phyloP scores from a whole-genome alignment of 2,329 filamentous ascomycete genomes.

The Xylaria sp. region DNA sequence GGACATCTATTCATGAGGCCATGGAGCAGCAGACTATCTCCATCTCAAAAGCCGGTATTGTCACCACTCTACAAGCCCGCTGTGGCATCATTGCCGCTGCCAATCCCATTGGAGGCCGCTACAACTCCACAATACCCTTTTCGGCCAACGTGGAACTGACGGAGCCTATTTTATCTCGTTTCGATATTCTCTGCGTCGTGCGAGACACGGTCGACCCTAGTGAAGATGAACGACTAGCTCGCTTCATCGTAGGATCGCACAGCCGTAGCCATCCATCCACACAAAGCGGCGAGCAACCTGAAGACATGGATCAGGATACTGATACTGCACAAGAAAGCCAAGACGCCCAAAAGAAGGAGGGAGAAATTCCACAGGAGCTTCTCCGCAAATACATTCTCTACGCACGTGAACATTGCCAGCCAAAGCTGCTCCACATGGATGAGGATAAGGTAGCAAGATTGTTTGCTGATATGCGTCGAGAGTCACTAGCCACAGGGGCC shows the following conservation, averaged over 20 bases:
- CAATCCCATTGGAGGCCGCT: slow-evolving; percentile 94
- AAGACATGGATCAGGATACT: slow-evolving; percentile 71
- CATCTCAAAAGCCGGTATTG: slow-evolving; percentile 98
- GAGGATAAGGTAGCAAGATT: slow-evolving; percentile 95
- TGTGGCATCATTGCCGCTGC: slow-evolving; percentile 97
- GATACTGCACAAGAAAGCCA: slow-evolving; percentile 50
- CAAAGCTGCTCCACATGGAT: slow-evolving; percentile 97
- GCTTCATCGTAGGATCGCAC: slow-evolving; percentile 95
- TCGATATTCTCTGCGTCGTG: slow-evolving; percentile 96
- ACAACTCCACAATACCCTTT: slow-evolving; percentile 96
- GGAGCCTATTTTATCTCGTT: slow-evolving; percentile 96
- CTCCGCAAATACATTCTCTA: slow-evolving; percentile 97
- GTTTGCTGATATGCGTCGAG: slow-evolving; percentile 95
- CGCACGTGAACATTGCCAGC: slow-evolving; percentile 85
- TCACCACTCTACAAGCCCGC: slow-evolving; percentile 93
- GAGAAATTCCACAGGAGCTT: slow-evolving; percentile 88
- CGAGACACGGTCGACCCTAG: slow-evolving; percentile 91
- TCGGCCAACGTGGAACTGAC: slow-evolving; percentile 96
- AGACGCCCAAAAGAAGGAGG: slow-evolving; percentile 55
- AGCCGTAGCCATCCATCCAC: slow-evolving; percentile 79
- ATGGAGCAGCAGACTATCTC: slow-evolving; percentile 99
- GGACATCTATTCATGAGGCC: slow-evolving; percentile 97
- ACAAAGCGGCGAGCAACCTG: slow-evolving; percentile 62
- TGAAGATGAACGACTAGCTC: slow-evolving; percentile 92
- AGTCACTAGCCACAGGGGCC: slow-evolving; percentile 91